Evolutionary conservation across 1,139 yeast genomes (phyloP).

Genomic region (Protomyces lactucae-debilis): DNA sequence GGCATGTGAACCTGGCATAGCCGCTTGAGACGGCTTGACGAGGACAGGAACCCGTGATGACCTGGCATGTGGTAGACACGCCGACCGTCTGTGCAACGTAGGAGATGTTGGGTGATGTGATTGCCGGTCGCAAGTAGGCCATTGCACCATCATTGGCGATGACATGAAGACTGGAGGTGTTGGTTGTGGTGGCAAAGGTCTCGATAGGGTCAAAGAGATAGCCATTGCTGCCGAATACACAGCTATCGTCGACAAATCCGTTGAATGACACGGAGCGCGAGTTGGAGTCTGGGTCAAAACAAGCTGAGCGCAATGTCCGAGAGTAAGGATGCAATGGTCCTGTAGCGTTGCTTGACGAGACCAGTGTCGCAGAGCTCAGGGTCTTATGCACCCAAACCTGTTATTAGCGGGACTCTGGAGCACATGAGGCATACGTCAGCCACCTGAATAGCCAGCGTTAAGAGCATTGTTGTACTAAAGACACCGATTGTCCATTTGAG

Average conservation of each 20-base stretch:
- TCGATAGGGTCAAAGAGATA: neutral
- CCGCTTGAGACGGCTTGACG: neutral
- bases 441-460: neutral
- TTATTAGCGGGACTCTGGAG: neutral
- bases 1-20: conserved; percentile 2
- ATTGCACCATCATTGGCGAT: neutral
- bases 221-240: conserved; percentile 3
- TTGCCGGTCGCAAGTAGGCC: neutral
- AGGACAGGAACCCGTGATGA: neutral
- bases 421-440: neutral
- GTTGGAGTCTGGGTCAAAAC: neutral
- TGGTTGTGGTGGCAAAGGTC: conserved; percentile 5
- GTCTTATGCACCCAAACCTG: conserved; percentile 9
- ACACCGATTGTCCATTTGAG: neutral
- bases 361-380: neutral
- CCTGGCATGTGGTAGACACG: neutral
- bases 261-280: neutral
- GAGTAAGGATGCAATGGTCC: neutral
- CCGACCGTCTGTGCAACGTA: neutral
- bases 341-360: neutral
- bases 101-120: neutral
- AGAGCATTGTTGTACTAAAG: neutral
- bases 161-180: neutral
- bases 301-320: neutral
- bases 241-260: neutral